Conservation (phyloP, 2,329 filamentous ascomycete genomes). For the Fusarium verticillioides region DNA sequence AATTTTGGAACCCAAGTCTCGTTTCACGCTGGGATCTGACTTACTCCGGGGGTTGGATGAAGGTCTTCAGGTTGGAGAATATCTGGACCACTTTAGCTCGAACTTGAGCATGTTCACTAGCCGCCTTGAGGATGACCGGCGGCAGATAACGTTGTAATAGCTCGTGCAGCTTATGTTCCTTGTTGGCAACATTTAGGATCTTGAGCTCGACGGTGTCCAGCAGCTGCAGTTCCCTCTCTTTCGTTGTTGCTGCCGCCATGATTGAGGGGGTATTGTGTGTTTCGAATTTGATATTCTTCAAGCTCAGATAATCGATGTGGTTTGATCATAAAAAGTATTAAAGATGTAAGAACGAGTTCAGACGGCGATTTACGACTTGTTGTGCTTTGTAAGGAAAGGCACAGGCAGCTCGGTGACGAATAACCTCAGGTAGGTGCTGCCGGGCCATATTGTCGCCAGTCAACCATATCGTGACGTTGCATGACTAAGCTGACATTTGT, state of each 20-base stretch:
- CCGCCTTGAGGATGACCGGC: conserved; percentile 86
- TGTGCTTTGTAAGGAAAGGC: not conserved
- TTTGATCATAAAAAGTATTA: not conserved
- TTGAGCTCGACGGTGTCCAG: conserved; percentile 87
- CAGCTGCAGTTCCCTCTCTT: conserved; percentile 81
- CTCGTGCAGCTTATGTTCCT: conserved; percentile 83
- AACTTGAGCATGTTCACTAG: conserved; percentile 81
- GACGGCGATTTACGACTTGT: not conserved
- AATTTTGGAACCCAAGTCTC: no score
- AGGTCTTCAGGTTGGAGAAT: conserved; percentile 63
- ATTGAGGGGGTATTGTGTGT: not conserved
- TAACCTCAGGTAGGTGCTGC: conserved; percentile 14
- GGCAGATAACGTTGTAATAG: conserved; percentile 82
- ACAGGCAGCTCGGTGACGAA: conserved; percentile 43
- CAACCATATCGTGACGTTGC: conserved; percentile 37
- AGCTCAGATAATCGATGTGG: not conserved
- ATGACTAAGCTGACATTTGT: conserved; percentile 40
- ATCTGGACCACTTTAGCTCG: conserved; percentile 75
- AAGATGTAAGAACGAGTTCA: not conserved
- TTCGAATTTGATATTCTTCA: not conserved
- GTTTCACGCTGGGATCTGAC: not conserved
- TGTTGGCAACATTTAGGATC: conserved; percentile 81
- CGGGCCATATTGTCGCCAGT: conserved; percentile 26
- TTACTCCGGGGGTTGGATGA: conserved; percentile 61
- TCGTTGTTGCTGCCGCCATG: conserved; percentile 56